Evolutionary conservation across 2,329 filamentous ascomycete species (phyloP).

Genomic region (Elsinoe arachidis): DNA sequence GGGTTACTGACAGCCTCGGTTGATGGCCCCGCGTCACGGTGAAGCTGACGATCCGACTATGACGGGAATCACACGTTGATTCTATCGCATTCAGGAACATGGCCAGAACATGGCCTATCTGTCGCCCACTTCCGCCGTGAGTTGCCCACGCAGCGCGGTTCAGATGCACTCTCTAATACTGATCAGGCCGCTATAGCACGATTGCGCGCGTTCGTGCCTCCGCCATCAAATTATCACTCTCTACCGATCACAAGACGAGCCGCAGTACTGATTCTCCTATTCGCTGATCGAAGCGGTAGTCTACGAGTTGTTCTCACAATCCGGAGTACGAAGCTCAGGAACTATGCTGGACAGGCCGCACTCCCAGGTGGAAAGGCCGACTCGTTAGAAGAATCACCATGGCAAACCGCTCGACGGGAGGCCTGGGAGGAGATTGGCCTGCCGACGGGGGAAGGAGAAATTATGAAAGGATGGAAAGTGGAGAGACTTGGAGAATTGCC

Average conservation of each 20-base stretch:
- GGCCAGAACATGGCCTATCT: conserved; percentile 16
- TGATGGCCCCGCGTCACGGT: conserved; percentile 1
- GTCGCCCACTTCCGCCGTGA: conserved; percentile 17
- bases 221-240: conserved; percentile 48
- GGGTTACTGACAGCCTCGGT: not conserved
- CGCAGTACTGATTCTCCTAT: conserved; percentile 79
- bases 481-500: conserved; percentile 84
- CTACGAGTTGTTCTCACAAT: conserved; percentile 59
- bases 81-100: not conserved
- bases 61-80: not conserved
- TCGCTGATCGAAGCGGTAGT: conserved; percentile 73
- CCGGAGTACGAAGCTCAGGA: conserved; percentile 49
- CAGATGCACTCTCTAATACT: too few relatives aligned
- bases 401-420: conserved; percentile 79
- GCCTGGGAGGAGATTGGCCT: conserved; percentile 91
- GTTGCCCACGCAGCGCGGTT: not conserved
- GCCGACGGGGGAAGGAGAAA: conserved; percentile 57
- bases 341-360: conserved; percentile 42
- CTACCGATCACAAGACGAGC: conserved; percentile 60
- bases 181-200: conserved; percentile 43
- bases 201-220: conserved; percentile 48
- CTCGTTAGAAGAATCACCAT: conserved; percentile 46
- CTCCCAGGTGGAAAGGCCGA: conserved; percentile 50
- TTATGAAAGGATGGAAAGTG: conserved; percentile 71
- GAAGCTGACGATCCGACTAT: not conserved